Evolutionary conservation across 2,329 filamentous ascomycete species (phyloP), one percentile per base, ranked within the genome.

Genomic region (Aspergillus tubingensis): DNA sequence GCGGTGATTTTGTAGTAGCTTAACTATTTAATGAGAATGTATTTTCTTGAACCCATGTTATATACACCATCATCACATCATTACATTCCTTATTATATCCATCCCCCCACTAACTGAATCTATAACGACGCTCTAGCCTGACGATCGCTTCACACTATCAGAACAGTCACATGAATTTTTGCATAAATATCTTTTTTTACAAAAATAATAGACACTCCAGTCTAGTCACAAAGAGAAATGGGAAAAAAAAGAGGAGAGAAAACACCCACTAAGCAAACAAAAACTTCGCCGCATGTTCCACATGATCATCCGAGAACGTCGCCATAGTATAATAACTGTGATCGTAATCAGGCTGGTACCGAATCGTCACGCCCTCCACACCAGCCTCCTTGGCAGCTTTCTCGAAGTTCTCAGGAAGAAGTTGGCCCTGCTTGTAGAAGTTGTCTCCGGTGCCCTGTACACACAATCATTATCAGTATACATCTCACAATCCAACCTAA

Each of bases 271-370:
- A 86, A 72, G 79, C 81, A 69, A 86, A 81, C 58, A 97, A 80
- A 74, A 92, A 88, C 82, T 95, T 96, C 67, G 93, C 94, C 62
- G 92, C 92, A 79, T 96, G 92, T 70, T 91, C 88, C 67, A 98
- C 85, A 78, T 99, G 95, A 69, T 98, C 93, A 71, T 91, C 89
- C 47, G 89, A 86, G 75, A 99, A 99, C 15, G 87, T 88, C 38
- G 93, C 89, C 82, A 99, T 96, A 79, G 96, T 97, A 79, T 88
- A 99, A 81, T 99, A 99, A 64, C 92, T 96, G 80, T 99, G 95
- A 76, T 99, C 95, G 74, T 99, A 98, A 63, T 88, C 92, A 80
- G 91, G 72, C 75, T 96, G 94, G 82, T 94, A 95, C 71, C 94
- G 86, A 65, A 98, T 79, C 57, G 86, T 86, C 64, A 97, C 80